Base-by-base conservation (phyloP, 805 yeast genomes). In the Wickerhamiella bombiphila region DNA sequence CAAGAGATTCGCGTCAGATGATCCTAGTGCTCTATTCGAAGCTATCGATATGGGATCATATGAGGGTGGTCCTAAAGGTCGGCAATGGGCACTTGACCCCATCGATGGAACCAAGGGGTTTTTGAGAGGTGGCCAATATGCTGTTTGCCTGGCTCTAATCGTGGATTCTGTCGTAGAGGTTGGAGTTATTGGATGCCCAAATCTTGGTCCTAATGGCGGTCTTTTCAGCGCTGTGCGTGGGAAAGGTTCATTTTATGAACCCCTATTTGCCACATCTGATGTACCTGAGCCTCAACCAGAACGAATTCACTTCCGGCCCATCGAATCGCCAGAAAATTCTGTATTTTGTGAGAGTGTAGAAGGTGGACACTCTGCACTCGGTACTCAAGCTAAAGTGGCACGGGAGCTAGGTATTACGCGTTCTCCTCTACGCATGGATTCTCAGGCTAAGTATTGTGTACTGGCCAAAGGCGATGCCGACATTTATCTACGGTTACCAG, bases 31-130 rank as follows among this genome's bases (percentile, higher is more conserved):
- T 13, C 66, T 88, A 35, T 68, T 69, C 46, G 64, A 69, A 4
- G 66, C 78, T 19, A 80, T 91, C 40, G 94, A 85, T 54, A 60
- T 66, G 42, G 98, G 98, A 34, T 68, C 71, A 51, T 80, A 80
- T 29, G 56, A 66, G 43, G 97, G 96, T 38, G 94, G 96, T 3
- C 48, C 60, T 22, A 63, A 58, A 26, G 93, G 94, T 18, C 66
- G 98, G 43, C 74, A 82, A 55, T 91, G 99, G 99, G 94, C 96
- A 1, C 63, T 91, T 52, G 99, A 91, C 54, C 99, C 99, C 29
- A 86, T 91, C 44, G 99, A 91, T 54, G 99, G 99, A 5, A 91
- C 99, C 16, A 91, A 77, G 56, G 99, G 99, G 0, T 91, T 91
- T 55, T 63, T 91, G 38, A 69, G 99, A 53, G 93, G 94, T 34